Evolutionary conservation across 192 early-diverging fungal species (phyloP).

Genomic region (Coemansia sp.): DNA sequence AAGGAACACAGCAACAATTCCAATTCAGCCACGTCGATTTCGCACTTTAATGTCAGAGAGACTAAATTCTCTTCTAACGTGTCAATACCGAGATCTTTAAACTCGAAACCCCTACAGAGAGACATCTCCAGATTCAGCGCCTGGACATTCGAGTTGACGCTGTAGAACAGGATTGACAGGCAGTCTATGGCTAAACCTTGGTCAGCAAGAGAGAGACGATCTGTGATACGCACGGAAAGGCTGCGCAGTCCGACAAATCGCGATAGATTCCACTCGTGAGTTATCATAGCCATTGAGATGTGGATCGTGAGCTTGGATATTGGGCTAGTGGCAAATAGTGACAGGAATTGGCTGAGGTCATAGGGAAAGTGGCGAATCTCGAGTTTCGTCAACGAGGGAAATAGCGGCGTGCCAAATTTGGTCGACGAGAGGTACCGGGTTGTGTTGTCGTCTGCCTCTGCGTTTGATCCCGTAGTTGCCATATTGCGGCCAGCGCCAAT

Average conservation of each 20-base stretch:
- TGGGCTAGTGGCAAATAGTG: not conserved
- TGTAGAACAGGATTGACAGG: not conserved
- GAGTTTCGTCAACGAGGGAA: not conserved
- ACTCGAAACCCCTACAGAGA: not conserved
- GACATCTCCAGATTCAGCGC: not conserved
- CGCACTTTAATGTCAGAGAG: not conserved
- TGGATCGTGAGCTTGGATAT: not conserved
- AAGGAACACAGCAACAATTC: not conserved
- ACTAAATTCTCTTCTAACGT: not conserved
- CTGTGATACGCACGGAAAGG: not conserved
- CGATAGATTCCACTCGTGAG: not conserved
- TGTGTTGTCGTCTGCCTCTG: not conserved
- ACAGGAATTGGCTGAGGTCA: not conserved
- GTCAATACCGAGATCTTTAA: not conserved
- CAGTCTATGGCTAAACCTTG: not conserved
- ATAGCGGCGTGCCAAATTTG: not conserved
- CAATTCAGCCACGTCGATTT: not conserved
- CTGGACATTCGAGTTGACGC: not conserved
- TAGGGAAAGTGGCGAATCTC: not conserved
- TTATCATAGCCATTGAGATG: not conserved
- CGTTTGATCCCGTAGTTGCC: not conserved
- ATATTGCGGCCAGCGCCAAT: too few species aligned
- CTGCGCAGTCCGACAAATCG: not conserved
- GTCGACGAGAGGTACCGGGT: not conserved
- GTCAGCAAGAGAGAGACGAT: not conserved